Evolutionary conservation across 306 rosid species (phyloP).

Genomic region (Cotoneaster glaucophyllus): DNA sequence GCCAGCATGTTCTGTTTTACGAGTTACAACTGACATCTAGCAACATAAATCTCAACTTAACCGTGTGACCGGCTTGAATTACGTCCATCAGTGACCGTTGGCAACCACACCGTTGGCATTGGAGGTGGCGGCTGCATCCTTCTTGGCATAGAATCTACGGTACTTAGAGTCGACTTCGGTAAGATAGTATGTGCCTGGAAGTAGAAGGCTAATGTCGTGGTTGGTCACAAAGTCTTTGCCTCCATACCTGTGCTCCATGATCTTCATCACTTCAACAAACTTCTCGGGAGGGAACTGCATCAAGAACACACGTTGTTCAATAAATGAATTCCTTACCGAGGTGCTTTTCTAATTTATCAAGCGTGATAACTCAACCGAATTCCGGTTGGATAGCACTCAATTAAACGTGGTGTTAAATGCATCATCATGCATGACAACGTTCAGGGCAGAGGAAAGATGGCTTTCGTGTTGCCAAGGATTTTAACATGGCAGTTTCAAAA

Average conservation of each 20-base stretch:
- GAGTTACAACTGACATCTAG: constrained; percentile 13
- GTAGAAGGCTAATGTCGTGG: constrained; percentile 69
- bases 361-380: background rate
- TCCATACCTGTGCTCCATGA: constrained; percentile 96
- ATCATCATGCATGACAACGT: background rate
- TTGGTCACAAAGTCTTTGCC: constrained; percentile 85
- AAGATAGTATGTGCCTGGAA: constrained; percentile 89
- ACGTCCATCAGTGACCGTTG: constrained; percentile 53
- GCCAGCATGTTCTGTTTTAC: constrained; percentile 10
- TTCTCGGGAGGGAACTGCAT: constrained; percentile 73
- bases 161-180: constrained; percentile 88
- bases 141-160: constrained; percentile 73
- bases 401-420: background rate
- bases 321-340: constrained; percentile 12
- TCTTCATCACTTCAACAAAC: constrained; percentile 74
- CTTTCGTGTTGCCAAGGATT: background rate
- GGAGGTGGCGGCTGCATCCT: constrained; percentile 19
- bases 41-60: constrained; percentile 10
- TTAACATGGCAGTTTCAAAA: background rate
- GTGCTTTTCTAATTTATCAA: no score
- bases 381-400: background rate
- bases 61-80: background rate
- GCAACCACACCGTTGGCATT: constrained; percentile 34
- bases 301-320: constrained; percentile 6
- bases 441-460: background rate